These are phyloP conservation scores for Abelmoschus esculentus DNA, from an alignment of 345 rosid species.

Conservation along the genomic window DNA sequence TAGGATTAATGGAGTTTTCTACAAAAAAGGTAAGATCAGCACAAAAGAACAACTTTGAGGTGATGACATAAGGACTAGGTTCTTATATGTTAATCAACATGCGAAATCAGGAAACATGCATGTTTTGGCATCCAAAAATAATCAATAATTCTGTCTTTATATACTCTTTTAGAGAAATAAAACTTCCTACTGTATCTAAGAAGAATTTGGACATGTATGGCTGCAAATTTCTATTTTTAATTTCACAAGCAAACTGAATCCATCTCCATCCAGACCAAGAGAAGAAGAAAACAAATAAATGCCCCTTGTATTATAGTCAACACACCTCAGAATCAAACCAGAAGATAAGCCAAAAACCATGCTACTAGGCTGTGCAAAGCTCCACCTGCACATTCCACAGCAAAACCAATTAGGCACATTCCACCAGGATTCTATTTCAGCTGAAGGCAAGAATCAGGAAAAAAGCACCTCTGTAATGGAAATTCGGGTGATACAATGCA, in stretches of 20 bases:
- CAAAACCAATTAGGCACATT: slow-evolving; percentile 18
- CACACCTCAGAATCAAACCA: slow-evolving; percentile 44
- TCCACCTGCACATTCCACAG: slow-evolving; percentile 64
- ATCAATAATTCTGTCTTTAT: slow-evolving; percentile 2
- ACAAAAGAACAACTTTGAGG: background rate
- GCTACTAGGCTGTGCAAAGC: slow-evolving; percentile 34
- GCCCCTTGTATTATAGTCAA: slow-evolving; percentile 37
- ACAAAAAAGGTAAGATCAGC: background rate
- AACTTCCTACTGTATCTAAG: slow-evolving; percentile 13
- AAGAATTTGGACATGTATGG: slow-evolving; percentile 19
- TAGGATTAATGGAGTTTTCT: background rate
- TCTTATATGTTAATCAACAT: background rate
- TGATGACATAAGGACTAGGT: background rate
- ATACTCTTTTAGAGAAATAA: slow-evolving; percentile 6
- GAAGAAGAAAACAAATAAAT: slow-evolving; percentile 34
- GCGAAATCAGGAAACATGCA: slow-evolving; percentile 3
- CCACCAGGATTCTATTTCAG: background rate
- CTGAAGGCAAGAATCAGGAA: slow-evolving; percentile 7
- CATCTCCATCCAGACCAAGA: slow-evolving; percentile 35
- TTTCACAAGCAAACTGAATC: slow-evolving; percentile 42
- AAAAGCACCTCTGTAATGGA: slow-evolving; percentile 43
- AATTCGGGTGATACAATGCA: slow-evolving; percentile 28
- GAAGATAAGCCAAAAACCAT: slow-evolving; percentile 25
- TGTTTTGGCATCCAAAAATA: slow-evolving; percentile 4
- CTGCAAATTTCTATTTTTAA: slow-evolving; percentile 26